Evolutionary conservation across 805 yeast species (phyloP), one percentile per base, ranked within the genome.

Genomic region (Pichia exigua): DNA sequence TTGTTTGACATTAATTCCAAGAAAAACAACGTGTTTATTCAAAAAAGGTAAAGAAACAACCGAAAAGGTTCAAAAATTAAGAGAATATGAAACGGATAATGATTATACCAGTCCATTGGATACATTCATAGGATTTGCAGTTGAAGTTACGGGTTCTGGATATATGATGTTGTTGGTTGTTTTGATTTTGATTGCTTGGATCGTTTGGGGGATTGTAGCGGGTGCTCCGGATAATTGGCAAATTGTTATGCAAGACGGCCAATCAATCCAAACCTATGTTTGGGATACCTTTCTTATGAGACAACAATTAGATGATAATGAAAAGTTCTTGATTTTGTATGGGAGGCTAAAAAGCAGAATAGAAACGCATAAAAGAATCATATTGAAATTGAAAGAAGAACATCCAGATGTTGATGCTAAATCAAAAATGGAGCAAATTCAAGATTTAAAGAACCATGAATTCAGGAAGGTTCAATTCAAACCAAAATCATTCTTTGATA

Each of bases 231-330:
- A 60, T 46, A 59, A 58, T 44, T 71, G 74, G 74, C 74, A 71
- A 57, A 69, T 71, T 40, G 66, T 66, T 3, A 70, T 71, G 71
- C 72, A 71, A 54, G 74, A 71, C 57, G 73, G 72, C 20, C 71
- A 68, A 51, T 68, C 73, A 1, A 66, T 71, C 47, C 74, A 69
- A 55, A 56, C 69, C 47, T 71, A 71, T 53, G 51, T 68, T 27
- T 71, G 73, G 69, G 73, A 71, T 53, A 69, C 74, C 2, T 54
- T 71, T n/a, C 53, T 71, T 48, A 70, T 67, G 70, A 63, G 74
- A 57, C 74, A 71, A 49, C 74, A 71, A 49, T 46, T 59, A 39
- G 64, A 61, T 55, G 69, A 54, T 55, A 57, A 50, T 53, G 64
- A 51, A 50, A 65, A 21, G 57, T 63, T 59, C 61, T 61, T 55